Evolutionary conservation across 2,329 filamentous ascomycete genomes (phyloP).

Genomic region (Aspergillus fumigatus): DNA sequence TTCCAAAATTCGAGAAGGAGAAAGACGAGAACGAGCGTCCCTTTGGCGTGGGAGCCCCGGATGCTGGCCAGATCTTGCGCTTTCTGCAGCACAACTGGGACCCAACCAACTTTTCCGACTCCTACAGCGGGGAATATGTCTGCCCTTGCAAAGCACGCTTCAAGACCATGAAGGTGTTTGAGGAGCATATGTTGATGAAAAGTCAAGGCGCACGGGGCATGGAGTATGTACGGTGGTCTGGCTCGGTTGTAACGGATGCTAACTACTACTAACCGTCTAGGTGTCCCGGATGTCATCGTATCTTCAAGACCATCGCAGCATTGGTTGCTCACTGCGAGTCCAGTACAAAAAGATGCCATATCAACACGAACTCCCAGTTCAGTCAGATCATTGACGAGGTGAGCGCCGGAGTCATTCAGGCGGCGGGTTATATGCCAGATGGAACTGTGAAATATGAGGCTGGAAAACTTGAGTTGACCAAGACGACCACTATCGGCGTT

Average conservation of each 20-base stretch:
- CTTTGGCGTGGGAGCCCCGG: conserved; percentile 2
- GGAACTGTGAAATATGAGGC: conserved; percentile 32
- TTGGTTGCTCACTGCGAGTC: conserved; percentile 41
- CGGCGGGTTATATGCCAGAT: conserved; percentile 27
- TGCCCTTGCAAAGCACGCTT: conserved; percentile 33
- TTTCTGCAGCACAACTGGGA: conserved; percentile 22
- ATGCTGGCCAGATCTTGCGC: conserved; percentile 12
- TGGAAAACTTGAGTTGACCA: conserved; percentile 12
- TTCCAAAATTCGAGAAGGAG: background rate
- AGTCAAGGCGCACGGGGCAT: conserved; percentile 9
- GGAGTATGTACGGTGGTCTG: conserved; percentile 12
- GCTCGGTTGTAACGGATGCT: background rate
- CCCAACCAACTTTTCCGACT: conserved; percentile 28
- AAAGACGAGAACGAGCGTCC: background rate
- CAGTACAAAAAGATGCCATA: conserved; percentile 30
- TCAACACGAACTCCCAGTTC: conserved; percentile 26
- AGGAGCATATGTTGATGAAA: conserved; percentile 29
- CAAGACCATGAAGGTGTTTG: conserved; percentile 21
- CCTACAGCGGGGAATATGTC: conserved; percentile 24
- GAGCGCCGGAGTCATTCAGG: conserved; percentile 35
- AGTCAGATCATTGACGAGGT: conserved; percentile 35
- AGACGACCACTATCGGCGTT: conserved; percentile 11
- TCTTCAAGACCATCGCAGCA: conserved; percentile 35
- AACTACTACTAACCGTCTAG: conserved; percentile 9
- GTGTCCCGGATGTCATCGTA: conserved; percentile 37